These are phyloP conservation scores for Colletotrichum cereale DNA, from an alignment of 2,329 filamentous ascomycete species.

Conservation along the genomic window DNA sequence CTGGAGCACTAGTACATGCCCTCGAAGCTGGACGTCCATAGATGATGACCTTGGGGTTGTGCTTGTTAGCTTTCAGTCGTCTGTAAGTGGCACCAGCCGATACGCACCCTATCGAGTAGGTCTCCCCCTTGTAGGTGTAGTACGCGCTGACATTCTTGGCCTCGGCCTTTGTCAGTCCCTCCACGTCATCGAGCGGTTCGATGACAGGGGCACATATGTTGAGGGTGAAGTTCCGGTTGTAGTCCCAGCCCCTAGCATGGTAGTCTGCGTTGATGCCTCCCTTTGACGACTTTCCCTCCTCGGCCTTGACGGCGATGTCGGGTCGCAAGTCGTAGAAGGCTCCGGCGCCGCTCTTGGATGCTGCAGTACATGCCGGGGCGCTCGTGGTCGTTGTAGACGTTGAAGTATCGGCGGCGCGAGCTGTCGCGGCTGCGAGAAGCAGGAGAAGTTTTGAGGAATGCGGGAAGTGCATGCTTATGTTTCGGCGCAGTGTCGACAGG, in stretches of 20 bases:
- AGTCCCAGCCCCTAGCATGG: conserved; percentile 79
- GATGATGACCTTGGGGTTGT: conserved; percentile 63
- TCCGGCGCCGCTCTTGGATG: conserved; percentile 66
- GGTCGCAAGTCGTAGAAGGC: conserved; percentile 71
- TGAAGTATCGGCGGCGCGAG: conserved; percentile 48
- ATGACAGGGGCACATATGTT: conserved; percentile 86
- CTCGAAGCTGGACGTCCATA: conserved; percentile 67
- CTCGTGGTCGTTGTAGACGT: conserved; percentile 55
- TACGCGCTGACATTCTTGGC: conserved; percentile 85
- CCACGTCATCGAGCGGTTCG: conserved; percentile 71
- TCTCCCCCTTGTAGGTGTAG: conserved; percentile 74
- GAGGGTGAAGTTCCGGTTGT: conserved; percentile 83
- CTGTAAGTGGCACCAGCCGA: background rate
- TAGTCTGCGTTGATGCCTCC: conserved; percentile 63
- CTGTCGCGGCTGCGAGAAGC: conserved; percentile 49
- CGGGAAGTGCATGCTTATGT: conserved; percentile 44
- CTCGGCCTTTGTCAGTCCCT: conserved; percentile 70
- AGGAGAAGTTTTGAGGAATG: conserved; percentile 47
- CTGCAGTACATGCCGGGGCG: conserved; percentile 66
- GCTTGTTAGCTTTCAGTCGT: background rate
- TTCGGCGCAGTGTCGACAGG: conserved; percentile 8
- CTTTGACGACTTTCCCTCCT: conserved; percentile 59
- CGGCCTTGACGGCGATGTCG: conserved; percentile 61
- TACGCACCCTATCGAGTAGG: conserved; percentile 82
- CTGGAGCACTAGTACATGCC: conserved; percentile 81